Base-by-base conservation (phyloP, 1,284 basidiomycete genomes). In the Amylostereum areolatum region DNA sequence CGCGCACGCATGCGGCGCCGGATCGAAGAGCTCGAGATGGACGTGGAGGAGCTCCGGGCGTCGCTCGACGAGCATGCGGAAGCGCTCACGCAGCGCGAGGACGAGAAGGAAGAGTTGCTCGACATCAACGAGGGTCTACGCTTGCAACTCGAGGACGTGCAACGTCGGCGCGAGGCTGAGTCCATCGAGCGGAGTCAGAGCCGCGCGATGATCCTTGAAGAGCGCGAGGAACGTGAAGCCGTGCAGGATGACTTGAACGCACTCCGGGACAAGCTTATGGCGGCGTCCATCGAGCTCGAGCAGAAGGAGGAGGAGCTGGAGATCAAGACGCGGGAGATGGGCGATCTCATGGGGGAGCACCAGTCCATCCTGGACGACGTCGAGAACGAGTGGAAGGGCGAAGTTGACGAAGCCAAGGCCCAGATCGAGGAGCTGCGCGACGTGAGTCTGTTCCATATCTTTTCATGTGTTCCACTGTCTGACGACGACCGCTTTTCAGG, bases 251-350 rank as follows among this genome's bases (percentile, higher is more conserved):
- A 84, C 55, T 62, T 90, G 48, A 89, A 43, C 28, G 27, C 78
- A 0, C 66, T 88, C 37, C 72, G 83, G 44, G 90, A 92, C 66
- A 81, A 81, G 62, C 71, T 91, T 2, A 85, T 89, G 0, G 86
- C 86, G 0, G 77, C 81, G 4, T 76, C 83, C 58, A 89, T 93
- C 54, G 88, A 92, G 64, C 67, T 91, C 29, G 85, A 89, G 62
- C 82, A 88, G 64, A 85, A 80, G 62, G 89, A 92, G 57, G 87
- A 89, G 56, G 90, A 92, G 33, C 65, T 88, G n/a, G 85, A 88
- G 49, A 72, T 82, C 63, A 82, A 85, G 71, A 74, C 77, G 45
- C 71, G 75, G 47, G 88, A 91, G 62, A 77, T 89, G 36, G 82
- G 88, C 5, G 80, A 87, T 34, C 62, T 89, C 40, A 71, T 85